These are phyloP conservation scores for Apiospora arundinis DNA, from an alignment of 2,329 filamentous ascomycete species.

Conservation along the genomic window DNA sequence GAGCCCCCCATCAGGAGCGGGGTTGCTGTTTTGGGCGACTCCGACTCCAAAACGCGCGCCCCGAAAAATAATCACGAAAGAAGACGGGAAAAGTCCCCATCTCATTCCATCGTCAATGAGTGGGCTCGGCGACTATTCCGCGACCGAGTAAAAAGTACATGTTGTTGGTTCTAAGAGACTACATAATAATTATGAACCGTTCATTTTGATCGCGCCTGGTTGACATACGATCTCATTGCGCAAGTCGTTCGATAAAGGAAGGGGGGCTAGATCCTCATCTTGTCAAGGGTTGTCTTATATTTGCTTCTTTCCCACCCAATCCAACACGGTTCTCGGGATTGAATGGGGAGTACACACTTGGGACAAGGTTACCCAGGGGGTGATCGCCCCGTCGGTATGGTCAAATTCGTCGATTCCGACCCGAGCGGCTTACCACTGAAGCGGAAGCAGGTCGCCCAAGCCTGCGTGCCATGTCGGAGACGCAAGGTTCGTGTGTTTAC, in stretches of 20 bases:
- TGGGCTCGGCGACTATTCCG: constrained; percentile 1
- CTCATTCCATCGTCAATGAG: background rate
- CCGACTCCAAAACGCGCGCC: background rate
- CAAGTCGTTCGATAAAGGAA: background rate
- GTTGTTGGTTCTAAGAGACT: too few species aligned
- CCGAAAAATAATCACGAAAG: constrained; percentile 1
- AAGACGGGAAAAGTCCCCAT: background rate
- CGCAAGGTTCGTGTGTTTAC: constrained; percentile 51
- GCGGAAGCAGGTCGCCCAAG: constrained; percentile 64
- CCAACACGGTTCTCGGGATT: background rate
- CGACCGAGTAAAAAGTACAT: background rate
- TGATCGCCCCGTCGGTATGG: constrained; percentile 36
- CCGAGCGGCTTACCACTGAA: constrained; percentile 61
- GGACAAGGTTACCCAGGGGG: background rate
- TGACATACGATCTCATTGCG: background rate
- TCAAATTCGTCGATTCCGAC: constrained; percentile 65
- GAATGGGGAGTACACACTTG: background rate
- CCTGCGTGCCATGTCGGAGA: constrained; percentile 60
- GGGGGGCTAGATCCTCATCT: background rate
- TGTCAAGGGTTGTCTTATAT: background rate
- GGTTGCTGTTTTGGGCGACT: background rate
- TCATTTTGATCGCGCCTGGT: background rate
- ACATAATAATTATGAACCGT: background rate
- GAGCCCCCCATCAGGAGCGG: background rate
- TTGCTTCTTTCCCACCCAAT: background rate